A percentile compares a stretch with the other conserved stretches of the same genome.
These are phyloP conservation scores for Litsea cubeba DNA, from an alignment of 164 flowering plant genomes.

Conservation along the genomic window DNA sequence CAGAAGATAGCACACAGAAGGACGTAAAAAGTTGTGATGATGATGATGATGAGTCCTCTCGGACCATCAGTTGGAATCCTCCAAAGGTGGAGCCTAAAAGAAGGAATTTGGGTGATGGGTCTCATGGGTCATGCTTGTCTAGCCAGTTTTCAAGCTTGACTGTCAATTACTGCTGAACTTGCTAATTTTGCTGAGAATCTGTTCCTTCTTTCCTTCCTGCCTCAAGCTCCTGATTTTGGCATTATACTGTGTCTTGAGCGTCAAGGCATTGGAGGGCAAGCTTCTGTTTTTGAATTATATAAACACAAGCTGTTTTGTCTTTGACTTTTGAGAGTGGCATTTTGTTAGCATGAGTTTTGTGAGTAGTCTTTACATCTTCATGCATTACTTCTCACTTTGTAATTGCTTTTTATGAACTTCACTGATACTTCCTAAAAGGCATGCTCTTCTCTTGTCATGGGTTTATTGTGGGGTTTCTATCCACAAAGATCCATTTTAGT, in stretches of 20 bases:
- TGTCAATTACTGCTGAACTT: not conserved
- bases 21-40: conserved; percentile 9
- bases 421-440: too few species aligned
- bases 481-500: too few species aligned
- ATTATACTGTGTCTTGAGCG: not conserved
- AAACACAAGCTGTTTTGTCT: not conserved
- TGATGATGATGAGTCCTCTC: conserved; percentile 2
- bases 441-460: too few species aligned
- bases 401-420: too few species aligned
- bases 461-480: too few species aligned
- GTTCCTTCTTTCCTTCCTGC: not conserved
- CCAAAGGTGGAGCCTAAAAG: conserved; percentile 28
- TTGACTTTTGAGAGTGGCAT: not conserved
- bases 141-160: not conserved
- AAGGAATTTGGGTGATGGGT: conserved; percentile 25
- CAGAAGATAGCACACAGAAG: not conserved
- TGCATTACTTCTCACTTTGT: too few species aligned
- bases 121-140: conserved; percentile 10
- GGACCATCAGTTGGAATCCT: conserved; percentile 26
- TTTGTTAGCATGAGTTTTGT: too few species aligned
- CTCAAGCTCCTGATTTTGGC: not conserved
- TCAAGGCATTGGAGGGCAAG: not conserved
- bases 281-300: not conserved
- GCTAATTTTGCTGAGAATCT: not conserved
- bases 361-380: too few species aligned